A percentile compares a stretch with the other conserved stretches of the same genome.
Evolutionary conservation across 2,329 filamentous ascomycete genomes (phyloP).

Genomic region (Madurella mycetomatis): DNA sequence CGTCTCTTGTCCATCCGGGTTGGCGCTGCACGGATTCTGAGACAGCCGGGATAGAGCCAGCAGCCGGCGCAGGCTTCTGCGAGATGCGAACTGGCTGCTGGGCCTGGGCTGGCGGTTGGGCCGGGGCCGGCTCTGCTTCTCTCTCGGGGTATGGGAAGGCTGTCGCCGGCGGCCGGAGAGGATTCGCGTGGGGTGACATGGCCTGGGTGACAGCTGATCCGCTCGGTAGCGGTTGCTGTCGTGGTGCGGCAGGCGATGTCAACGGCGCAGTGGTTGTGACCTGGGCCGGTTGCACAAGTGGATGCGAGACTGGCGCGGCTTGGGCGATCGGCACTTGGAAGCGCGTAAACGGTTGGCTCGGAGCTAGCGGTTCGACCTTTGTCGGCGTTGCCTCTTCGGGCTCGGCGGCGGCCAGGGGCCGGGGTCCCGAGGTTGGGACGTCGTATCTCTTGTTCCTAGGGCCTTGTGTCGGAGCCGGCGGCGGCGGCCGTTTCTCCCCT

Average conservation of each 20-base stretch:
- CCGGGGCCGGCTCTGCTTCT: constrained; percentile 36
- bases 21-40: constrained; percentile 28
- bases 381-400: constrained; percentile 41
- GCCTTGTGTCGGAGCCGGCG: constrained; percentile 52
- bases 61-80: constrained; percentile 34
- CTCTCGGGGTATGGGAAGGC: constrained; percentile 43
- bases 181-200: constrained; percentile 44
- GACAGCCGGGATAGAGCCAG: constrained; percentile 27
- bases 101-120: constrained; percentile 28
- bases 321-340: constrained; percentile 35
- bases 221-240: constrained; percentile 29
- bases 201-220: constrained; percentile 34
- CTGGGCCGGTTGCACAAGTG: constrained; percentile 23
- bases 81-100: constrained; percentile 38
- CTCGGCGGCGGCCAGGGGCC: constrained; percentile 49
- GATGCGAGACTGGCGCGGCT: constrained; percentile 28
- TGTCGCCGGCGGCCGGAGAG: constrained; percentile 40
- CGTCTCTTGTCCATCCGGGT: constrained; percentile 19
- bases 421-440: constrained; percentile 37
- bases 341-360: constrained; percentile 24
- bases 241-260: constrained; percentile 22
- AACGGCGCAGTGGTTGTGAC: constrained; percentile 21
- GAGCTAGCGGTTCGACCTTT: constrained; percentile 41
- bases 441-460: constrained; percentile 49
- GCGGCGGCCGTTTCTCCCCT: constrained; percentile 56